Base-by-base conservation (phyloP, 1,139 yeast genomes). In the Arxiozyma bovina region DNA sequence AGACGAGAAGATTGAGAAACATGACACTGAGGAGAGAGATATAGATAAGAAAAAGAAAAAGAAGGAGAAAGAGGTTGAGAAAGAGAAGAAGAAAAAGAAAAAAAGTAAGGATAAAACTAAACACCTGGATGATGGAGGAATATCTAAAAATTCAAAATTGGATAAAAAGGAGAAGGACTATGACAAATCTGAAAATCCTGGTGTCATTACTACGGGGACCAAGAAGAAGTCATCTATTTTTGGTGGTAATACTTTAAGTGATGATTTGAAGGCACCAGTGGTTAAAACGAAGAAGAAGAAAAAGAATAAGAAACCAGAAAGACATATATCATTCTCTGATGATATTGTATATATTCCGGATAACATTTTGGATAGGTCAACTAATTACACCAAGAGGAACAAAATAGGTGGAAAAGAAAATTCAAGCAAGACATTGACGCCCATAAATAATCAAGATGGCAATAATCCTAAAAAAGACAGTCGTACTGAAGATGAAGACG, bases 161-260 rank as follows among this genome's bases (percentile, higher is more conserved):
- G 52, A 42, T 20, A 58, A 48, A 18, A 53, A 50, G 15, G 54
- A 49, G 22, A 43, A 53, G 11, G n/a, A 18, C 8, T 12, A 8
- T n/a, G 30, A 40, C 9, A 54, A 44, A 51, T 51, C 49, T 4
- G 51, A 50, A 34, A 45, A 52, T 17, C 34, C 20, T 1, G 27
- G 8, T 11, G 21, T 40, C 5, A 42, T 43, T 23, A 43, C 56
- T 3, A 55, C 63, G 4, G 66, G 68, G 12, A 64, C 63, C 2
- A 65, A 63, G 52, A 65, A 64, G 53, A 68, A 65, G 52, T 68
- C 71, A 3, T 65, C 70, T 1, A 63, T 68, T 25, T 68, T 68
- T 56, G 67, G 69, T 8, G 61, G 60, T 2, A 59, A 63, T 2
- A 54, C 51, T n/a, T 17, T 30, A 21, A 42, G 27, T 42, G 45